These are phyloP conservation scores for Pythium aristosporum DNA, from an alignment of 352 stramenopile genomes.

Conservation along the genomic window DNA sequence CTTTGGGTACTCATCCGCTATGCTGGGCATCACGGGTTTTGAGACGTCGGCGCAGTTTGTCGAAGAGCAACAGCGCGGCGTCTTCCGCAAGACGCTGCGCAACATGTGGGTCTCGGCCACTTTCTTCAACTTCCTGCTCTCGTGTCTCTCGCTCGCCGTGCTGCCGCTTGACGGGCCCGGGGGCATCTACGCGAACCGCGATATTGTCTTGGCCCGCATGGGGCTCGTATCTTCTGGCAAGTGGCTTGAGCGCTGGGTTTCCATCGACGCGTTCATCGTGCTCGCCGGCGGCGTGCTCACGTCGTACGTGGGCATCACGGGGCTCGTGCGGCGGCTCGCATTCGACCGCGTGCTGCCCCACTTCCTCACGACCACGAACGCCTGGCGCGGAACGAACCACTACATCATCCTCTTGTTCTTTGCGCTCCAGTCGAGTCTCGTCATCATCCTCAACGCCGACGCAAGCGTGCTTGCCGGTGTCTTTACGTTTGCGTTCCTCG, in stretches of 20 bases:
- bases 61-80: slow-evolving; percentile 91
- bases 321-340: slow-evolving; percentile 89
- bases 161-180: slow-evolving; percentile 74
- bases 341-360: slow-evolving; percentile 86
- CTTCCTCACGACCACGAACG: slow-evolving; percentile 82
- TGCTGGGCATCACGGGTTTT: slow-evolving; percentile 95
- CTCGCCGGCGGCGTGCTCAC: slow-evolving; percentile 92
- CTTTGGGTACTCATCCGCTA: slow-evolving; percentile 90
- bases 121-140: slow-evolving; percentile 94
- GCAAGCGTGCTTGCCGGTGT: slow-evolving; percentile 91
- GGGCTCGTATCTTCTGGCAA: slow-evolving; percentile 75
- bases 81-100: slow-evolving; percentile 93
- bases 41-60: slow-evolving; percentile 95
- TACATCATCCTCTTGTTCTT: slow-evolving; percentile 93
- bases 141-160: slow-evolving; percentile 88
- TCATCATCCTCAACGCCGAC: slow-evolving; percentile 89
- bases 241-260: slow-evolving; percentile 72
- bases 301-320: slow-evolving; percentile 92
- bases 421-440: slow-evolving; percentile 82
- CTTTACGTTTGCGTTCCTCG: slow-evolving; percentile 95
- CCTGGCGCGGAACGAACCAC: slow-evolving; percentile 86
- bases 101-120: slow-evolving; percentile 91
- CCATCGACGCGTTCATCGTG: slow-evolving; percentile 93
- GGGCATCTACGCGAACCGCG: slow-evolving; percentile 79
- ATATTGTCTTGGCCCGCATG: slow-evolving; percentile 91